Base-by-base conservation (phyloP, 495 filamentous ascomycete genomes). In the Chaetomium tenue region DNA sequence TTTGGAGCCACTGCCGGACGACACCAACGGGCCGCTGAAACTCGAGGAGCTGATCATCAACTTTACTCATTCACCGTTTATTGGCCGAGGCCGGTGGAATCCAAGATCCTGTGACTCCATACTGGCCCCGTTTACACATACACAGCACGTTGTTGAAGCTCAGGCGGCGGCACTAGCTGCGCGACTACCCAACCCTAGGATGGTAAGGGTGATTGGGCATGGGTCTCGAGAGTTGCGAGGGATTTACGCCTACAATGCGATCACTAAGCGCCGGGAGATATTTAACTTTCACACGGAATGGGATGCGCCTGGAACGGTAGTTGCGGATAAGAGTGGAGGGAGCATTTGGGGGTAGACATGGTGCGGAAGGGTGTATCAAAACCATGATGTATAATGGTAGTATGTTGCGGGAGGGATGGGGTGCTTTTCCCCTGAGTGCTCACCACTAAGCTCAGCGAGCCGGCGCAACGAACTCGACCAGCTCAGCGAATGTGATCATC, bases 21-120 rank as follows among this genome's bases (percentile, higher is more conserved):
- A 44, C 3, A 5, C 13, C 16, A 37, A n/a, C 42, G 42, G 13
- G n/a, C n/a, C 44, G 0, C 44, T 47, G 3, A 18, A 22, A 5
- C 50, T 52, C 50, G 23, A 52, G 50, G 50, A 52, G 22, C 9
- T 52, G 22, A 52, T 52, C 50, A 52, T 52, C 50, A 52, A 33
- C 28, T 37, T 54, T 15, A 37, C 16, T 3, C 11, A 20, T 9
- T 18, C 25, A 33, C 9, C 23, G 33, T 37, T 37, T 37, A 6
- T 8, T 8, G 33, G 33, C 1, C 33, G 2, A 18, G 40, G 13
- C 6, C 16, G 40, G 40, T 15, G 13, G 5, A 1, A 18, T 18
- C 13, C 13, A 18, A 44, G 16, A 44, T 11, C 0, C 13, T 44
- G 16, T 18, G 15, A 12, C 13, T 44, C 40, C 13, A 16, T 18